Conservation (phyloP, 495 filamentous ascomycete genomes). For the Podospora australis region DNA sequence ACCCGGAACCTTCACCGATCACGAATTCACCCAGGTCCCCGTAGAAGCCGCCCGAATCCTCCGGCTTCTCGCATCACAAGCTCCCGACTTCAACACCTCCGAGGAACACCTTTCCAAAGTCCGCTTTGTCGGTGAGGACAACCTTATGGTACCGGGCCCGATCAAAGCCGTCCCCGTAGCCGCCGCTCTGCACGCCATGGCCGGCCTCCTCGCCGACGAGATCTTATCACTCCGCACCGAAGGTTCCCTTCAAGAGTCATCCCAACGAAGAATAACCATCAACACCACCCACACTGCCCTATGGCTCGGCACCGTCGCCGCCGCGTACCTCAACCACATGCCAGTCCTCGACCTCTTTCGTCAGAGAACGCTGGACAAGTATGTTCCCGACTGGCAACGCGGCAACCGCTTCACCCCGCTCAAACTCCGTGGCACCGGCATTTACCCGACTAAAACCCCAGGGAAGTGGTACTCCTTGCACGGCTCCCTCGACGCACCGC, state of each 20-base stretch:
- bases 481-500: conserved; percentile 15
- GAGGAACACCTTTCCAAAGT: conserved; percentile 15
- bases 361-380: conserved; percentile 1
- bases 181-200: conserved; percentile 24
- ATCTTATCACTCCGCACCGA: conserved; percentile 18
- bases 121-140: conserved; percentile 18
- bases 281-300: conserved; percentile 23
- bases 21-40: conserved; percentile 12
- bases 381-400: conserved; percentile 16
- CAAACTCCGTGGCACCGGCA: conserved; percentile 13
- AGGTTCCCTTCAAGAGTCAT: too few species aligned
- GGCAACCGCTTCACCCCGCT: conserved; percentile 11
- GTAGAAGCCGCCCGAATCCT: conserved; percentile 20
- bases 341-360: neutral
- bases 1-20: conserved; percentile 20
- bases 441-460: conserved; percentile 17
- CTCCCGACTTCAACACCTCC: conserved; percentile 20
- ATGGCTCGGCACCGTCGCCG: conserved; percentile 14
- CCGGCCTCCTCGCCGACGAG: conserved; percentile 23
- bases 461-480: conserved; percentile 22
- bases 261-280: conserved; percentile 14
- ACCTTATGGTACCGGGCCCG: conserved; percentile 23
- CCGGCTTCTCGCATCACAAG: conserved; percentile 15
- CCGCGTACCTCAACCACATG: conserved; percentile 10
- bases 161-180: conserved; percentile 24